Conservation (phyloP, 805 yeast species). For the Cyberlindnera maclurae region DNA sequence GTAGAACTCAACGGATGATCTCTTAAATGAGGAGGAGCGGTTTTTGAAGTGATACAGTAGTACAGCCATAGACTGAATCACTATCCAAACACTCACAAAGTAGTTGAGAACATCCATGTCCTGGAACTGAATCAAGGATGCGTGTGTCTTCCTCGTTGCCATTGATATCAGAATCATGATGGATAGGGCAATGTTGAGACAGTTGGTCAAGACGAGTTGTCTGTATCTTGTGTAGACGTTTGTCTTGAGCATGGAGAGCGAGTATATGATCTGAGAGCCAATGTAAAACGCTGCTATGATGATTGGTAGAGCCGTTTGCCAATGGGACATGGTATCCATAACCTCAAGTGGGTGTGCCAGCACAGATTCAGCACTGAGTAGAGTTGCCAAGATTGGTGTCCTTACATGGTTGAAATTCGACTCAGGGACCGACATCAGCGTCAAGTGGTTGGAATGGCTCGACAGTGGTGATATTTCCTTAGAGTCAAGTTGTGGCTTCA, state of each 20-base stretch:
- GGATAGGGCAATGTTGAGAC: conserved; percentile 21
- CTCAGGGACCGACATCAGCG: neutral
- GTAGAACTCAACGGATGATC: conserved; percentile 1
- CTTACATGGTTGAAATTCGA: conserved; percentile 9
- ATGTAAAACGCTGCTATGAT: conserved; percentile 22
- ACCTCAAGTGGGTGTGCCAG: neutral
- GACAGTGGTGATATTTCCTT: conserved; percentile 7
- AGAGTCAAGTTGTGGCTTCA: neutral
- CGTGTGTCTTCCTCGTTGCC: neutral
- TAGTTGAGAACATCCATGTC: neutral
- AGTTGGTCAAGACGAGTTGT: conserved; percentile 80
- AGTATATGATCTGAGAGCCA: conserved; percentile 28
- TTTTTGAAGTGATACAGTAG: neutral
- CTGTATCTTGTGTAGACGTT: conserved; percentile 81
- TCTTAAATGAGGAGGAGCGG: neutral
- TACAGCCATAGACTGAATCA: neutral
- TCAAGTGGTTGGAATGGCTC: conserved; percentile 2
- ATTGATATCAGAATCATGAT: conserved; percentile 11
- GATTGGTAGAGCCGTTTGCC: conserved; percentile 18
- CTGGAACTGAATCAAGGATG: neutral
- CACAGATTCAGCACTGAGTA: conserved; percentile 11
- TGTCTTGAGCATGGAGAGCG: conserved; percentile 70
- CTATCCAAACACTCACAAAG: neutral
- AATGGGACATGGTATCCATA: neutral
- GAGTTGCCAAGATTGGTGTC: conserved; percentile 16